A percentile compares a stretch with the other conserved stretches of the same genome.
Conservation (phyloP, 2,329 filamentous ascomycete species). For the Calonectria hongkongensis region DNA sequence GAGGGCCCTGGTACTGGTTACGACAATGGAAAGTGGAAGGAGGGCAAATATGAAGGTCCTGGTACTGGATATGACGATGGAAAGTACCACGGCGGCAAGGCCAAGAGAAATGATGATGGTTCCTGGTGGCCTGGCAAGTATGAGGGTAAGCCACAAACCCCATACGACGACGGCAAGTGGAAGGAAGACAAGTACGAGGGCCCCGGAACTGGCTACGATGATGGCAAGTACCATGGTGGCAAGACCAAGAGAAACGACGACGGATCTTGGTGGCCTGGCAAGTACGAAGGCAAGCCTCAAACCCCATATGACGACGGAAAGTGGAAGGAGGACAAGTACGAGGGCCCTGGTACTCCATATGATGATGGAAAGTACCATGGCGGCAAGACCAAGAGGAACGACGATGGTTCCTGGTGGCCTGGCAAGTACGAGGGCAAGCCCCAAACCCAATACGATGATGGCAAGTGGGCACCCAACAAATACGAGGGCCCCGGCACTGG, state of each 20-base stretch:
- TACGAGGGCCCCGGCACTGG: background rate
- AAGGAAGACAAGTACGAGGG: background rate
- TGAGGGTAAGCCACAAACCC: background rate
- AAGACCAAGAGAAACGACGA: conserved; percentile 3
- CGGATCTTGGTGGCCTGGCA: conserved; percentile 5
- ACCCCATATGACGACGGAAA: background rate
- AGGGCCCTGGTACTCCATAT: background rate
- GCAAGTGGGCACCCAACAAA: background rate
- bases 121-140: conserved; percentile 10
- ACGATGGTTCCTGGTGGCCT: background rate
- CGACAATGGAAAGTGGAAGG: background rate
- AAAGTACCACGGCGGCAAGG: conserved; percentile 2
- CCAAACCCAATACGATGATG: background rate
- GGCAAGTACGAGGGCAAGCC: conserved; percentile 12
- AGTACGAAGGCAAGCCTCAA: conserved; percentile 6
- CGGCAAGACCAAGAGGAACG: background rate
- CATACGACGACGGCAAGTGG: background rate
- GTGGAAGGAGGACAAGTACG: background rate
- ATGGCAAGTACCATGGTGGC: background rate
- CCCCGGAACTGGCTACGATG: background rate
- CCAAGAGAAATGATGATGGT: background rate
- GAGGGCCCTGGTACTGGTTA: background rate
- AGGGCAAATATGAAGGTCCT: background rate
- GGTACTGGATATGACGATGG: conserved; percentile 9
- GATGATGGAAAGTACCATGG: background rate